These are phyloP conservation scores for Fusarium sp. DNA, from an alignment of 2,329 filamentous ascomycete genomes.

Conservation along the genomic window DNA sequence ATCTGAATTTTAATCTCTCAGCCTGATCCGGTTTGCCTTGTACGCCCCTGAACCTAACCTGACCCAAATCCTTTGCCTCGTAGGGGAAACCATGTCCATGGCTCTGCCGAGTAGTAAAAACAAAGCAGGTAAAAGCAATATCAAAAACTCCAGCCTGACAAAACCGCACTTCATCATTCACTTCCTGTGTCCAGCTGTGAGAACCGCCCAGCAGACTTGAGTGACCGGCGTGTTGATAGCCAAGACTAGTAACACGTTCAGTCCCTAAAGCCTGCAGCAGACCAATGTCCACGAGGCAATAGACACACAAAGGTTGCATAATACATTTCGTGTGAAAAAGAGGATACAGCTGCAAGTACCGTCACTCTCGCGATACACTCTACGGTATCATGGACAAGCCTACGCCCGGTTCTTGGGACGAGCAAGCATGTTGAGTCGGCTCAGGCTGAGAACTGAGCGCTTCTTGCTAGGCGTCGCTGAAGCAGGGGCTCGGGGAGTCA, in stretches of 20 bases:
- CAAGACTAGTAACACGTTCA: slow-evolving; percentile 4
- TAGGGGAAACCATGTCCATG: slow-evolving; percentile 26
- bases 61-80: slow-evolving; percentile 33
- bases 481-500: slow-evolving; percentile 37
- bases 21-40: slow-evolving; percentile 36
- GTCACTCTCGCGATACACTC: background rate
- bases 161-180: slow-evolving; percentile 37
- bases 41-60: slow-evolving; percentile 38
- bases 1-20: slow-evolving; percentile 40
- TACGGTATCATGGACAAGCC: slow-evolving; percentile 3
- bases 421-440: slow-evolving; percentile 69
- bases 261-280: background rate
- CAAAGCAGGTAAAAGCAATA: slow-evolving; percentile 40
- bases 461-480: slow-evolving; percentile 62
- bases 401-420: slow-evolving; percentile 66
- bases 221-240: slow-evolving; percentile 5
- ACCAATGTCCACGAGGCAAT: slow-evolving; percentile 3
- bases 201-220: background rate
- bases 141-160: slow-evolving; percentile 44
- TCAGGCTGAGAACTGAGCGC: slow-evolving; percentile 62
- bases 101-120: slow-evolving; percentile 23
- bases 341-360: slow-evolving; percentile 1
- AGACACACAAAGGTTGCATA: slow-evolving; percentile 31
- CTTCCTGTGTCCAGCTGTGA: slow-evolving; percentile 17
- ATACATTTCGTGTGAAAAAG: slow-evolving; percentile 29